Evolutionary conservation across 768 basidiomycete species (phyloP).

Genomic region (Mycena capillaripes): DNA sequence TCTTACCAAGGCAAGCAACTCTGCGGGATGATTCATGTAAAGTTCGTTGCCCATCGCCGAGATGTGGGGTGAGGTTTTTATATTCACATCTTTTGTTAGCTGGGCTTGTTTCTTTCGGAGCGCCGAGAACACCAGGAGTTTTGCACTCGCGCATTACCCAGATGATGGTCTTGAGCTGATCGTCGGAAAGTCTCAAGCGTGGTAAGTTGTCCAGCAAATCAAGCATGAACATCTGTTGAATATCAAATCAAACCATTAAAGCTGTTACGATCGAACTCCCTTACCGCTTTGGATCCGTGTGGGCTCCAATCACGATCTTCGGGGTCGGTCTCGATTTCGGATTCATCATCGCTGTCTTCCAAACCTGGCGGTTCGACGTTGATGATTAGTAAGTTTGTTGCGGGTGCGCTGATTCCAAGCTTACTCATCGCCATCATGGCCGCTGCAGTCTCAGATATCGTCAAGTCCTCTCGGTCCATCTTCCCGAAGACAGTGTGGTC

Average conservation of each 20-base stretch:
- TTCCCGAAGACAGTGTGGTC: constrained; percentile 2
- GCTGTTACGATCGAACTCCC: too few species aligned
- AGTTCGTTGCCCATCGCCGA: constrained; percentile 47
- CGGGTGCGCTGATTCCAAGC: too few species aligned
- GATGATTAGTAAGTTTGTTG: too few species aligned
- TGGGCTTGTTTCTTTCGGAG: constrained; percentile 43
- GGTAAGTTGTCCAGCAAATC: constrained; percentile 51
- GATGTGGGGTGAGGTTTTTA: constrained; percentile 34
- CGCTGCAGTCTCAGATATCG: too few species aligned
- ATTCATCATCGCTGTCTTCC: not conserved
- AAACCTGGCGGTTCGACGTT: too few species aligned
- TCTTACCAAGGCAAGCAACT: constrained; percentile 37
- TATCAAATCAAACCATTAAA: not conserved
- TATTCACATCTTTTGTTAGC: constrained; percentile 25
- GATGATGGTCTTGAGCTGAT: constrained; percentile 47
- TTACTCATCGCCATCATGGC: too few species aligned
- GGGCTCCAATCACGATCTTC: too few species aligned
- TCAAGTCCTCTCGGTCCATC: not conserved
- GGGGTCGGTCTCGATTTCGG: not conserved
- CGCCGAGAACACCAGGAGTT: constrained; percentile 44
- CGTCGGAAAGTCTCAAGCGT: constrained; percentile 47
- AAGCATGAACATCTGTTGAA: constrained; percentile 36
- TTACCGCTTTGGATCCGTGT: not conserved
- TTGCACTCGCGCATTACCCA: constrained; percentile 50
- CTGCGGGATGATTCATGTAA: constrained; percentile 42